Conservation (phyloP, 495 filamentous ascomycete genomes). For the Trichoderma asperelloides region DNA sequence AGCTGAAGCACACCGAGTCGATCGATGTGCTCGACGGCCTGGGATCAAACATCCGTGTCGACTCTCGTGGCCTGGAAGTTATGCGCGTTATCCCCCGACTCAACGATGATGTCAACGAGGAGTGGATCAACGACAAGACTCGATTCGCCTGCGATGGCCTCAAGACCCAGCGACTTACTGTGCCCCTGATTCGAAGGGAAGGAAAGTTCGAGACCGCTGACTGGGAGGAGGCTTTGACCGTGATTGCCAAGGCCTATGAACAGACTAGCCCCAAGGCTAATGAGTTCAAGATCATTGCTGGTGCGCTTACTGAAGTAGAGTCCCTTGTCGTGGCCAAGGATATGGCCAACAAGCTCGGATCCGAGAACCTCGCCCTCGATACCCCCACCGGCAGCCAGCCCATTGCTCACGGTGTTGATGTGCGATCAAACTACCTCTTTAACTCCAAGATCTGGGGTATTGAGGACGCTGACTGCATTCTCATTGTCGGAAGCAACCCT, state of each 20-base stretch:
- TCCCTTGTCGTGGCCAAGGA: constrained; percentile 95
- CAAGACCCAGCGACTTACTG: constrained; percentile 87
- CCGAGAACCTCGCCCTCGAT: constrained; percentile 90
- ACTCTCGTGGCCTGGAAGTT: constrained; percentile 88
- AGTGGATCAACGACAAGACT: constrained; percentile 99
- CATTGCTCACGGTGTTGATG: constrained; percentile 83
- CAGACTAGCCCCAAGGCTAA: constrained; percentile 70
- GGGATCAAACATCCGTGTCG: constrained; percentile 88
- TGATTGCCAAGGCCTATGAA: constrained; percentile 69
- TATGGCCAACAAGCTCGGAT: constrained; percentile 86
- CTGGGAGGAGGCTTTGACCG: constrained; percentile 88
- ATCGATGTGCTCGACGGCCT: constrained; percentile 89
- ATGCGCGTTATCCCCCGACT: constrained; percentile 88
- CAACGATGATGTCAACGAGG: constrained; percentile 97
- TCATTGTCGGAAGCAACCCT: constrained; percentile 90
- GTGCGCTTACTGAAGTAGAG: constrained; percentile 83
- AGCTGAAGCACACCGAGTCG: constrained; percentile 85
- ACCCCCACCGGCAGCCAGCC: constrained; percentile 76
- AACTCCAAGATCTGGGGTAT: constrained; percentile 91
- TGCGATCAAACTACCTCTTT: constrained; percentile 90
- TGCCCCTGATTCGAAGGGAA: constrained; percentile 78
- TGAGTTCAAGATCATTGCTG: constrained; percentile 93
- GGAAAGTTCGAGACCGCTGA: constrained; percentile 81
- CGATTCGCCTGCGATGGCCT: constrained; percentile 96
- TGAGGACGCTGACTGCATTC: constrained; percentile 86